Evolutionary conservation across 1,284 basidiomycete genomes (phyloP).

Genomic region (Porphyrellus sp.): DNA sequence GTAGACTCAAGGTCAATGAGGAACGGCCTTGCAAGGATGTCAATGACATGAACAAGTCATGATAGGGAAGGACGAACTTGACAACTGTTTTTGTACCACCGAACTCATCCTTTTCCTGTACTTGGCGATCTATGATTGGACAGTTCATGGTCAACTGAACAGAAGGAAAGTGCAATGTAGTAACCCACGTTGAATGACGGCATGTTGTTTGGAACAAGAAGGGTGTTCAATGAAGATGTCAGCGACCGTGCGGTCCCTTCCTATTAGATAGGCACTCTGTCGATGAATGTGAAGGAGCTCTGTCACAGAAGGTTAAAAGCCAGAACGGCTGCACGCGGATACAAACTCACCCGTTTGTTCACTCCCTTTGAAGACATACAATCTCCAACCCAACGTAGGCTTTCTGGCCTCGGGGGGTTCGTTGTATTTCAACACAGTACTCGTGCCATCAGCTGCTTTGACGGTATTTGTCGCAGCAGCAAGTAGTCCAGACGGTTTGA

Average conservation of each 20-base stretch:
- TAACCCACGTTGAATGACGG: conserved; percentile 84
- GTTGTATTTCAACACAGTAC: conserved; percentile 94
- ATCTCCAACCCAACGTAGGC: conserved; percentile 83
- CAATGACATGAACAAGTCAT: conserved; percentile 5
- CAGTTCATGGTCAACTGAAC: conserved; percentile 11
- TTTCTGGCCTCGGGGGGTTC: conserved; percentile 98
- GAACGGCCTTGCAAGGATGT: conserved; percentile 65
- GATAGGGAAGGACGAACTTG: conserved; percentile 57
- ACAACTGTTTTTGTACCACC: conserved; percentile 73
- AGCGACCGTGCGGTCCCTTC: conserved; percentile 82
- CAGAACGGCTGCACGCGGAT: neutral
- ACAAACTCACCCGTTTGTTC: conserved; percentile 81
- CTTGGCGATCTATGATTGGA: conserved; percentile 63
- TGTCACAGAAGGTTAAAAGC: conserved; percentile 33
- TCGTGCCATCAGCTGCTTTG: conserved; percentile 67
- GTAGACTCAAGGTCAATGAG: conserved; percentile 97
- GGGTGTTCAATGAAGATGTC: conserved; percentile 94
- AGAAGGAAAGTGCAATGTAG: neutral
- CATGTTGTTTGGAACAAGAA: conserved; percentile 98
- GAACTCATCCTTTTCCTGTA: conserved; percentile 85
- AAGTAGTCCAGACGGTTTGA: conserved; percentile 83
- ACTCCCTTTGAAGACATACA: conserved; percentile 96
- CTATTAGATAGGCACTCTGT: conserved; percentile 93
- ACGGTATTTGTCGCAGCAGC: conserved; percentile 94
- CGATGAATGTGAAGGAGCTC: conserved; percentile 87